phyloP scores from a whole-genome alignment of 208 protist species.

The Acanthamoeba healyi region DNA sequence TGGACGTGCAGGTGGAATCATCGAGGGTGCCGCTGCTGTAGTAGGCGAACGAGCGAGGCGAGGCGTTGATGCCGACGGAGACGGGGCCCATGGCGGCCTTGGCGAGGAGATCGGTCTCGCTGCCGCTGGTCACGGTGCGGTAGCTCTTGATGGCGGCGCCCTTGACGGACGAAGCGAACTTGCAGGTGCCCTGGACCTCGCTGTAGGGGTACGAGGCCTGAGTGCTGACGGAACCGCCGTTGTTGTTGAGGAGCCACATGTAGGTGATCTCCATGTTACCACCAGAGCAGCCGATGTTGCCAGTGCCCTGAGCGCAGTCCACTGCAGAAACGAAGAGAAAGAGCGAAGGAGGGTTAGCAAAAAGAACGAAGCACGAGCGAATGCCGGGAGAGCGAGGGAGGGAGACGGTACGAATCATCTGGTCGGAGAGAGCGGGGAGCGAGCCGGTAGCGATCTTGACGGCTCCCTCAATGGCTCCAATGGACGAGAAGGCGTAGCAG shows the following conservation, averaged over 20 bases:
- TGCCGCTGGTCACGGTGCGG: conserved; percentile 87
- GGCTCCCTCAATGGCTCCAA: conserved; percentile 94
- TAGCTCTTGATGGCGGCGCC: conserved; percentile 91
- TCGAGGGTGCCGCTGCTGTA: conserved; percentile 92
- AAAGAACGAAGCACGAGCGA: neutral
- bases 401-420: conserved; percentile 81
- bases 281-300: conserved; percentile 94
- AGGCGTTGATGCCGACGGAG: conserved; percentile 94
- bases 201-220: conserved; percentile 94
- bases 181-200: conserved; percentile 89
- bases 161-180: conserved; percentile 76
- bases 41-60: conserved; percentile 87
- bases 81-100: conserved; percentile 90
- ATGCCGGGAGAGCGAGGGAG: conserved; percentile 91
- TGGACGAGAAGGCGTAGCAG: conserved; percentile 97
- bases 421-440: conserved; percentile 63
- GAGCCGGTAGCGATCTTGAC: conserved; percentile 80
- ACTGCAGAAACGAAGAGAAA: conserved; percentile 74
- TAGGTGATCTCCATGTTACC: conserved; percentile 94
- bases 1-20: conserved; percentile 86
- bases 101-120: conserved; percentile 88
- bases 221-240: conserved; percentile 89
- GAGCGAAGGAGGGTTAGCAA: too few species aligned
- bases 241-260: conserved; percentile 90
- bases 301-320: conserved; percentile 90